Conservation (phyloP, 2,329 filamentous ascomycete genomes). For the Penicillium sumatraense region DNA sequence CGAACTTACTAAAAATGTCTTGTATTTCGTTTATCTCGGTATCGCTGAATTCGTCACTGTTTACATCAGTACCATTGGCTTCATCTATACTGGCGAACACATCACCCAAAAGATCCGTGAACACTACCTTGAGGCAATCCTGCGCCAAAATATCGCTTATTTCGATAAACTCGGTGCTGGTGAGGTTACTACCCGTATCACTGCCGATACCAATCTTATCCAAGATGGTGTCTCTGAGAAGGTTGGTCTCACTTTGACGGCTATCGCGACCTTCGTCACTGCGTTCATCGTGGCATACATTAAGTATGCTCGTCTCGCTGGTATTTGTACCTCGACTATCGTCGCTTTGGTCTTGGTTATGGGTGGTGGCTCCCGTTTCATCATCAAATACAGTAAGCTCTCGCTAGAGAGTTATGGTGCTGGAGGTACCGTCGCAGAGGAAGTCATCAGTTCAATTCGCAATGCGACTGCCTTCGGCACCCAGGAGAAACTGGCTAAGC, state of each 20-base stretch:
- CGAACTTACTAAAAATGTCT: constrained; percentile 65
- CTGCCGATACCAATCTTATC: constrained; percentile 88
- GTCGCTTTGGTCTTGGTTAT: constrained; percentile 78
- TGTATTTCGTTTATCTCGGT: constrained; percentile 86
- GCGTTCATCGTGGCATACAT: constrained; percentile 90
- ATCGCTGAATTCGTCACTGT: constrained; percentile 78
- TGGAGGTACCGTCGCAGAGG: constrained; percentile 87
- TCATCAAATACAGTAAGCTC: constrained; percentile 79
- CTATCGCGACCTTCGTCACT: constrained; percentile 80
- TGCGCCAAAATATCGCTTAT: constrained; percentile 88
- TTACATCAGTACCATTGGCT: constrained; percentile 82
- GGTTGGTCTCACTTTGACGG: constrained; percentile 75
- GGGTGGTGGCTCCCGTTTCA: constrained; percentile 72
- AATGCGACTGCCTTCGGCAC: constrained; percentile 93
- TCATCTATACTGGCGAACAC: constrained; percentile 85
- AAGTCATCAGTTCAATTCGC: constrained; percentile 90
- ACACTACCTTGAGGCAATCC: constrained; percentile 80
- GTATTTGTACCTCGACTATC: constrained; percentile 84
- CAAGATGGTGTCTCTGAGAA: constrained; percentile 95
- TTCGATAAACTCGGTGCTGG: constrained; percentile 93
- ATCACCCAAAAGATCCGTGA: constrained; percentile 78
- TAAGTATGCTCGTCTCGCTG: constrained; percentile 89
- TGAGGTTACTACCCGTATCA: constrained; percentile 93
- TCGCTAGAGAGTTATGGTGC: constrained; percentile 79
- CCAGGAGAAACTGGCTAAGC: constrained; percentile 84